A percentile compares a stretch with the other conserved stretches of the same genome.
phyloP scores from a whole-genome alignment of 1,139 yeast species.

The Meyerozyma guilliermondii region DNA sequence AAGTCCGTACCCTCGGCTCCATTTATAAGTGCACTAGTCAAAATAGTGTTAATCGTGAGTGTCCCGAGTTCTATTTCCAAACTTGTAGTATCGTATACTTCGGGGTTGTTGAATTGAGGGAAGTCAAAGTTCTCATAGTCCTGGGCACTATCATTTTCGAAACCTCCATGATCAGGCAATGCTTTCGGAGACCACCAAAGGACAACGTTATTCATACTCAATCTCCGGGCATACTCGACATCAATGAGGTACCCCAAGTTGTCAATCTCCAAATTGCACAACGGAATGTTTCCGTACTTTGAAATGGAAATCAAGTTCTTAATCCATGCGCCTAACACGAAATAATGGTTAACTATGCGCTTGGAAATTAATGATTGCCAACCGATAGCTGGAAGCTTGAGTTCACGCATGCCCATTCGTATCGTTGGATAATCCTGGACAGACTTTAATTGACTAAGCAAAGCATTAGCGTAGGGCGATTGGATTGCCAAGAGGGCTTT shows the following conservation, averaged over 20 bases:
- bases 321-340: conserved; percentile 74
- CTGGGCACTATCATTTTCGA: conserved; percentile 54
- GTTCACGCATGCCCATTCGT: conserved; percentile 50
- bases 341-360: conserved; percentile 63
- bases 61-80: conserved; percentile 78
- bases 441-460: conserved; percentile 40
- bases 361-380: conserved; percentile 79
- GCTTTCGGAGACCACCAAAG: conserved; percentile 93
- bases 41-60: conserved; percentile 75
- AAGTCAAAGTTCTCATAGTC: conserved; percentile 61
- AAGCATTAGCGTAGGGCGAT: conserved; percentile 54
- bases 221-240: conserved; percentile 76
- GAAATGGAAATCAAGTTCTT: conserved; percentile 62
- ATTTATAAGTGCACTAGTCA: conserved; percentile 77
- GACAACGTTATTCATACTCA: conserved; percentile 60
- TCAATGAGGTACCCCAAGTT: conserved; percentile 79
- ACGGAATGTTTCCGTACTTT: conserved; percentile 72
- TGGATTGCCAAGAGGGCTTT: conserved; percentile 67
- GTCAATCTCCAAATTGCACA: conserved; percentile 77
- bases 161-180: conserved; percentile 82
- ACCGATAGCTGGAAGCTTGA: conserved; percentile 69
- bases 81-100: conserved; percentile 72
- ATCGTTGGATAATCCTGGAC: conserved; percentile 61
- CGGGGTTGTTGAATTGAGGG: conserved; percentile 74
- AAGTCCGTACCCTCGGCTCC: conserved; percentile 89